Evolutionary conservation across 768 basidiomycete genomes (phyloP).

Genomic region (Trametopsis cervina): DNA sequence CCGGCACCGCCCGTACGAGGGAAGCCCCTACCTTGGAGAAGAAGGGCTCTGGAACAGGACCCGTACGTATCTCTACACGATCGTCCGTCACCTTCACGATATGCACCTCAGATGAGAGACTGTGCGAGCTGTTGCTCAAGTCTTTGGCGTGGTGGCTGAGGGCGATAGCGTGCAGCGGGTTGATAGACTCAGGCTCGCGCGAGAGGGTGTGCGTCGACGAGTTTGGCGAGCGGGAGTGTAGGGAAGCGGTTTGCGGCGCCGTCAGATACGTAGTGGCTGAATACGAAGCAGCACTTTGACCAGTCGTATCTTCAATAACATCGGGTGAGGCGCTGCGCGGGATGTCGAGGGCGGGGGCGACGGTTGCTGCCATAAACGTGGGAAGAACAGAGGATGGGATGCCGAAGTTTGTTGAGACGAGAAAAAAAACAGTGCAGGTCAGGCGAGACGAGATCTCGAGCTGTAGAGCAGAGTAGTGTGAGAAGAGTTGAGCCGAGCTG

Average conservation of each 20-base stretch:
- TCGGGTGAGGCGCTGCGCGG: conserved; percentile 3
- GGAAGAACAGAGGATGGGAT: neutral
- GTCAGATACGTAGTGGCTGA: conserved; percentile 13
- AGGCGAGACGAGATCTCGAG: too few relatives aligned
- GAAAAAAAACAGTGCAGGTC: too few relatives aligned
- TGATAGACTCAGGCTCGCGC: conserved; percentile 12
- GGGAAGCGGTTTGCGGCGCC: conserved; percentile 6
- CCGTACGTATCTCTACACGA: conserved; percentile 29
- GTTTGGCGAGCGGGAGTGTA: conserved; percentile 1
- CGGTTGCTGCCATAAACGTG: neutral
- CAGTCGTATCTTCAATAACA: neutral
- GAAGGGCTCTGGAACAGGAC: conserved; percentile 1
- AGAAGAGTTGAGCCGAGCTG: neutral
- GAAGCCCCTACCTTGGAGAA: conserved; percentile 2
- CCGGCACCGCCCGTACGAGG: neutral
- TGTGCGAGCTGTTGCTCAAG: neutral
- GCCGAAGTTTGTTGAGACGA: neutral
- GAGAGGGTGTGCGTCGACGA: conserved; percentile 29
- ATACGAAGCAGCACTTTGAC: conserved; percentile 6
- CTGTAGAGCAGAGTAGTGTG: neutral
- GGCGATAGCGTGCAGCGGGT: conserved; percentile 27
- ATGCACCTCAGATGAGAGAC: conserved; percentile 41
- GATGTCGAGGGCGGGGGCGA: conserved; percentile 1
- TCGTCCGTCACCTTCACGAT: conserved; percentile 49
- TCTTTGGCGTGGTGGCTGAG: conserved; percentile 18